These are phyloP conservation scores for Caryopteris hybrid DNA, from an alignment of 305 asterid genomes.

Conservation along the genomic window DNA sequence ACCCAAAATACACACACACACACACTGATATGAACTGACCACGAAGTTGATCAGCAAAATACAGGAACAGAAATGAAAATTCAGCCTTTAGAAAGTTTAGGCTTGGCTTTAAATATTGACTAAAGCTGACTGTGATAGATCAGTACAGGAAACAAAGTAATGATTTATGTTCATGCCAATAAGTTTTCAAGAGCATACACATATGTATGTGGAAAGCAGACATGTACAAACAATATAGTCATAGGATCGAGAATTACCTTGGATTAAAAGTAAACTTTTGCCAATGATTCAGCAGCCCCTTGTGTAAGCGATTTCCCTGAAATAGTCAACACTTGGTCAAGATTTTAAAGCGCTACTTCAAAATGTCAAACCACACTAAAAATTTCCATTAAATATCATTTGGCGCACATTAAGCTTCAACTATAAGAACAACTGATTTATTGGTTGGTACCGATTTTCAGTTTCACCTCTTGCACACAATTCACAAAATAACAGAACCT, in stretches of 20 bases:
- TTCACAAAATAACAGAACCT: background rate
- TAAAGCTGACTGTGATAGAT: too few species aligned
- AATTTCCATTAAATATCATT: background rate
- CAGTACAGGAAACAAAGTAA: too few species aligned
- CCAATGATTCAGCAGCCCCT: slow-evolving; percentile 89
- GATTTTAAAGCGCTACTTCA: background rate
- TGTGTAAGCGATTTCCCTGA: slow-evolving; percentile 95
- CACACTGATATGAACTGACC: too few species aligned
- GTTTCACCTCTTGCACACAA: slow-evolving; percentile 1
- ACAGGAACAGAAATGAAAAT: background rate
- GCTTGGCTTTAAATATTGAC: background rate
- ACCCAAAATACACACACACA: too few species aligned
- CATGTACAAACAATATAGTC: slow-evolving; percentile 2
- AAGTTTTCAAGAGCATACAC: background rate
- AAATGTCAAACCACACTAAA: background rate
- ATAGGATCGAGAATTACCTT: slow-evolving; percentile 46
- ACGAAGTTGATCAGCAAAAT: background rate
- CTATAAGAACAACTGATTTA: background rate
- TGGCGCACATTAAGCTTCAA: background rate
- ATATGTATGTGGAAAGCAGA: background rate
- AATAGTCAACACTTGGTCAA: slow-evolving; percentile 16
- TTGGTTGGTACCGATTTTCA: background rate
- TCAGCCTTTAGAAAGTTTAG: background rate
- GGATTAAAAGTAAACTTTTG: slow-evolving; percentile 97
- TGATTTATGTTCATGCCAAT: background rate